These are phyloP conservation scores for Bremia lactucae DNA, from an alignment of 352 stramenopile genomes.

Conservation along the genomic window DNA sequence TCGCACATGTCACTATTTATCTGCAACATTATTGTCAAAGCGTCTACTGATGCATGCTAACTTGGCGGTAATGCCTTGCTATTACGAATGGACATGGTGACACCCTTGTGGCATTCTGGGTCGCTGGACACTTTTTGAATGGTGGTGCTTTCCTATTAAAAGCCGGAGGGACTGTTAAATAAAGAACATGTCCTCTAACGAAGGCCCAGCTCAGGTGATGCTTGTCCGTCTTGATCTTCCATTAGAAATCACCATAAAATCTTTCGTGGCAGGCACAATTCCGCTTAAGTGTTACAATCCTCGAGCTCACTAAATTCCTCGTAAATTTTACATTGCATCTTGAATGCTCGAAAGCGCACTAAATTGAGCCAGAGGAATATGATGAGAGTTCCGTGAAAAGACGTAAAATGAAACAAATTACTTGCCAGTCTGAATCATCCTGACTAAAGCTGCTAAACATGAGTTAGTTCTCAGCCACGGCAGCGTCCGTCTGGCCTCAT, in stretches of 20 bases:
- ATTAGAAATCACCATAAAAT: slow-evolving; percentile 55
- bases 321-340: slow-evolving; percentile 42
- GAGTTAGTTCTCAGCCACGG: no score
- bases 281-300: slow-evolving; percentile 33
- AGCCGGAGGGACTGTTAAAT: no score
- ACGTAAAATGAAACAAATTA: no score
- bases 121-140: no score
- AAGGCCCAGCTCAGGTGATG: slow-evolving; percentile 39
- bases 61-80: slow-evolving; percentile 17
- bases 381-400: no score
- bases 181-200: slow-evolving; percentile 60
- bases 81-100: no score
- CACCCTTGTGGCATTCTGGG: no score
- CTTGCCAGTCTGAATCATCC: no score
- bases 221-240: slow-evolving; percentile 51
- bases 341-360: slow-evolving; percentile 37
- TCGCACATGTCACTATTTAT: slow-evolving; percentile 32
- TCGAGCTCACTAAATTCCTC: slow-evolving; percentile 50
- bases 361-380: slow-evolving; percentile 10
- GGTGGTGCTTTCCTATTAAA: no score
- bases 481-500: no score
- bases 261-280: slow-evolving; percentile 49
- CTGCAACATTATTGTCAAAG: no score
- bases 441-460: no score
- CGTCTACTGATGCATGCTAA: slow-evolving; percentile 11